Conservation (phyloP, 352 stramenopile species). For the Pythium plurisporium region DNA sequence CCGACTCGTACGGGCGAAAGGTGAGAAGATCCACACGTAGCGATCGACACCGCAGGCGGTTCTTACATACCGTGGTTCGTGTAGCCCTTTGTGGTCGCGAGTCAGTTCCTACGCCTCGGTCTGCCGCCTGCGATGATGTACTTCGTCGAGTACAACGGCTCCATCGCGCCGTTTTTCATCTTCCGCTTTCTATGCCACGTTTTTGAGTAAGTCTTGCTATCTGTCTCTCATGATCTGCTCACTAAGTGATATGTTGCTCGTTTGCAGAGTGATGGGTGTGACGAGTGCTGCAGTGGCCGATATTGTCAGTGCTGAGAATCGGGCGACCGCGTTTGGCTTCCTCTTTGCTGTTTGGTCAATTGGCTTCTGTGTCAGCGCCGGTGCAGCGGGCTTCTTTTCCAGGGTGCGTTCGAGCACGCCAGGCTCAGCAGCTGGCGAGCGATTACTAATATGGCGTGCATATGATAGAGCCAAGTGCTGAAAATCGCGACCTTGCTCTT, state of each 20-base stretch:
- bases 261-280: constrained; percentile 44
- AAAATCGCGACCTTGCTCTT: constrained; percentile 44
- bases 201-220: constrained; percentile 36
- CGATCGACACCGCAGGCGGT: not conserved
- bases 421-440: not conserved
- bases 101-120: constrained; percentile 51
- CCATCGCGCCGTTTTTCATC: constrained; percentile 61
- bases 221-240: not conserved
- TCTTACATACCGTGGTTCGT: not conserved
- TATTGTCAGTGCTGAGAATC: constrained; percentile 48
- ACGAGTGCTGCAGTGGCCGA: constrained; percentile 60
- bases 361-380: constrained; percentile 51
- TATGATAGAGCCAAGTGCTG: constrained; percentile 41
- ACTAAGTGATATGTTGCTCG: not conserved
- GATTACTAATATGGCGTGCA: not conserved
- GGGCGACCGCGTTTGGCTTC: constrained; percentile 56
- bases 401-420: constrained; percentile 23
- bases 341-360: constrained; percentile 54
- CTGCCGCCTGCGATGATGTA: constrained; percentile 68
- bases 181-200: constrained; percentile 52
- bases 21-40: constrained; percentile 20
- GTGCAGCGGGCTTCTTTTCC: constrained; percentile 49
- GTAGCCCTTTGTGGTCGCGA: constrained; percentile 70
- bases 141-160: constrained; percentile 50
- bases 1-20: constrained; percentile 73